A percentile compares a stretch with the other conserved stretches of the same genome.
Evolutionary conservation across 495 filamentous ascomycete genomes (phyloP).

Genomic region (Penicillium daleae): DNA sequence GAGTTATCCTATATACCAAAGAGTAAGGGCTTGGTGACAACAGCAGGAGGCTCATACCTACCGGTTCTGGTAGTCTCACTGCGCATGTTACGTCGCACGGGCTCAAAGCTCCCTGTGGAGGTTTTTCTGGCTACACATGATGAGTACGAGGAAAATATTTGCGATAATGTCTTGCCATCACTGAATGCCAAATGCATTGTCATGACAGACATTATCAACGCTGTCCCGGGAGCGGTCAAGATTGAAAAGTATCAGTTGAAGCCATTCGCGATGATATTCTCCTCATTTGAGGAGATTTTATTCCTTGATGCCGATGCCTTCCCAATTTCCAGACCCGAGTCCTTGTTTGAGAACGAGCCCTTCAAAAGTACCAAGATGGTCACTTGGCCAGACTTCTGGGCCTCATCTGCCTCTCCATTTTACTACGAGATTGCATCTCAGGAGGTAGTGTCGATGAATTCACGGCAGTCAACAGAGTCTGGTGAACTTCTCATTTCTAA

Average conservation of each 20-base stretch:
- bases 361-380: conserved; percentile 51
- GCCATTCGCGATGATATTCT: conserved; percentile 56
- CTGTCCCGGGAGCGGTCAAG: conserved; percentile 26
- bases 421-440: conserved; percentile 55
- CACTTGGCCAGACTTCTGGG: conserved; percentile 62
- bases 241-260: conserved; percentile 57
- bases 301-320: conserved; percentile 59
- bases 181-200: conserved; percentile 54
- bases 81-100: conserved; percentile 55
- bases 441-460: conserved; percentile 26
- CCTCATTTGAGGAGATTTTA: conserved; percentile 57
- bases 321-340: conserved; percentile 50
- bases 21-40: conserved; percentile 51
- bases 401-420: conserved; percentile 45
- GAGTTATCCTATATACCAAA: conserved; percentile 39
- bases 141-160: conserved; percentile 54
- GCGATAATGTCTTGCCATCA: conserved; percentile 48
- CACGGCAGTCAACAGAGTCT: conserved; percentile 51
- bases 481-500: conserved; percentile 58
- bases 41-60: conserved; percentile 42
- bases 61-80: conserved; percentile 51
- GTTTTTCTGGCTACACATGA: conserved; percentile 51
- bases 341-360: conserved; percentile 48
- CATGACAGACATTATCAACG: conserved; percentile 34
- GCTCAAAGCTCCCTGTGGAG: conserved; percentile 57